A percentile compares a stretch with the other conserved stretches of the same genome.
Evolutionary conservation across 2,329 filamentous ascomycete species (phyloP).

Genomic region (Colletotrichum higginsianum): DNA sequence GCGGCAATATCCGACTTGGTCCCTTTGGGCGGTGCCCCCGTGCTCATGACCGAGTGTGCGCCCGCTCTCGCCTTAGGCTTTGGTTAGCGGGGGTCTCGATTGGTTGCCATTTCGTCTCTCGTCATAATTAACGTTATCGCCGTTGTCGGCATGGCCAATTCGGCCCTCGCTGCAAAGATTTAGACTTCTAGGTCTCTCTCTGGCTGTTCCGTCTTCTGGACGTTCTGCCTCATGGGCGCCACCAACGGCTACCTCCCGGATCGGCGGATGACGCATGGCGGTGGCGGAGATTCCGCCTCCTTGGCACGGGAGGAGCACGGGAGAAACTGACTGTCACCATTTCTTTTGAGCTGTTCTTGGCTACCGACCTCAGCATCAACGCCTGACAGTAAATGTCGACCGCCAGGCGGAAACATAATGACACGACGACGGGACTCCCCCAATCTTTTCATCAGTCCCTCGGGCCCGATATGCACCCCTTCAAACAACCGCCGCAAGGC

Average conservation of each 20-base stretch:
- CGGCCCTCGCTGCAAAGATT: neutral
- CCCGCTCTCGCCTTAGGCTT: neutral
- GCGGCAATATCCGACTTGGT: conserved; percentile 27
- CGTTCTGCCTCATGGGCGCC: neutral
- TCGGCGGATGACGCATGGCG: conserved; percentile 11
- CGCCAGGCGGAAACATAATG: neutral
- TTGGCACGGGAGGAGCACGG: neutral
- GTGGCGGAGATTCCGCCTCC: conserved; percentile 10
- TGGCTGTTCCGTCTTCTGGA: neutral
- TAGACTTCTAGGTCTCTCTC: neutral
- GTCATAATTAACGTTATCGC: neutral
- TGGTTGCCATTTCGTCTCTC: neutral
- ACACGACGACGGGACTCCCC: conserved; percentile 1
- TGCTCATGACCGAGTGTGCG: neutral
- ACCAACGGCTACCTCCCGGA: neutral
- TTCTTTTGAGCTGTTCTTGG: neutral
- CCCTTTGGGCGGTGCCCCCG: conserved; percentile 21
- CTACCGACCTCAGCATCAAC: too few relatives aligned
- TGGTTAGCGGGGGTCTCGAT: neutral
- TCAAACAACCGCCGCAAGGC: conserved; percentile 39
- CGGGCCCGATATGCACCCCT: conserved; percentile 29
- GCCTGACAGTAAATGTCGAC: too few relatives aligned
- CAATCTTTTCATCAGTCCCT: neutral
- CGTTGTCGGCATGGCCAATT: neutral
- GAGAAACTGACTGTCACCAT: too few relatives aligned